A percentile compares a stretch with the other conserved stretches of the same genome.
phyloP scores from a whole-genome alignment of 352 stramenopile genomes.

The Thalassiosira mediterranea region DNA sequence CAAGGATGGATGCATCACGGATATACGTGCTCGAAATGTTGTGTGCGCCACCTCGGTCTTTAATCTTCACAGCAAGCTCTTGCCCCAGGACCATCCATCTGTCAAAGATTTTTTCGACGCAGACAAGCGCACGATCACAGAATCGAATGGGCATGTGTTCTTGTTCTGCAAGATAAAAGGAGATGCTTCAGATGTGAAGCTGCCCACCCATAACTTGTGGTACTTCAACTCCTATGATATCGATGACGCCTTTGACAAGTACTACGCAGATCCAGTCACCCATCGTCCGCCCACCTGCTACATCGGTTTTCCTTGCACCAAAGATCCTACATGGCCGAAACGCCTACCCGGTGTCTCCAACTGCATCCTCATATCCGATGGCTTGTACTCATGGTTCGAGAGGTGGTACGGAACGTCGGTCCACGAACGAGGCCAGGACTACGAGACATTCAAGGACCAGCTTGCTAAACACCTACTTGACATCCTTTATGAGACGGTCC shows the following conservation, averaged over 20 bases:
- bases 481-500: conserved; percentile 65
- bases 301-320: conserved; percentile 64
- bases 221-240: conserved; percentile 73
- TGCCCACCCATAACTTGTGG: conserved; percentile 72
- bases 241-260: conserved; percentile 64
- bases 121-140: conserved; percentile 44
- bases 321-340: conserved; percentile 64
- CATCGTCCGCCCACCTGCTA: conserved; percentile 61
- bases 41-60: conserved; percentile 68
- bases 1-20: conserved; percentile 33
- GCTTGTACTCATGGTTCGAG: conserved; percentile 66
- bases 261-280: conserved; percentile 47
- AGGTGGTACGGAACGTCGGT: conserved; percentile 52
- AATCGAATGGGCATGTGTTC: conserved; percentile 69
- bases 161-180: conserved; percentile 74
- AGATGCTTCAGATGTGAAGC: conserved; percentile 46
- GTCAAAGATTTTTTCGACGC: conserved; percentile 62
- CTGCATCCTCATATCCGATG: conserved; percentile 67
- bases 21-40: conserved; percentile 64
- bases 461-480: conserved; percentile 61
- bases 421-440: conserved; percentile 54
- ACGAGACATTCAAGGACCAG: conserved; percentile 67
- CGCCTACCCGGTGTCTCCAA: conserved; percentile 63
- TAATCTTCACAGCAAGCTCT: conserved; percentile 69
- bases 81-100: conserved; percentile 56